phyloP scores from a whole-genome alignment of 2,329 filamentous ascomycete species.

The Trichoderma afroharzianum region DNA sequence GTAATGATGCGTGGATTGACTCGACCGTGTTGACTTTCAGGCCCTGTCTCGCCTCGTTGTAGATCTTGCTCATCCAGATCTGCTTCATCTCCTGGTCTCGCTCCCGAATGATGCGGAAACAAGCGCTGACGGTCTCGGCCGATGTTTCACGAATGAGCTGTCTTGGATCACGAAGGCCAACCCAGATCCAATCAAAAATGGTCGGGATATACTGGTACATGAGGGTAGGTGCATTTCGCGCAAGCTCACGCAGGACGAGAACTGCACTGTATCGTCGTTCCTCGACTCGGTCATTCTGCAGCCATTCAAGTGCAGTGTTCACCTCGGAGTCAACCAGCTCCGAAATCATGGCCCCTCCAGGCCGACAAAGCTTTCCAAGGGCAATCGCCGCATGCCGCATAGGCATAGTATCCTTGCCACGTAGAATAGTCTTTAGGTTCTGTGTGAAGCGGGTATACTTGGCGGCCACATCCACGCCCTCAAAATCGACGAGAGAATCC shows the following conservation, averaged over 20 bases:
- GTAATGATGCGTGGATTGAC: slow-evolving; percentile 85
- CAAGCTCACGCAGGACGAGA: slow-evolving; percentile 83
- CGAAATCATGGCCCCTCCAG: slow-evolving; percentile 88
- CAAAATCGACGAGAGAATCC: slow-evolving; percentile 91
- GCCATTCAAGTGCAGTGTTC: slow-evolving; percentile 92
- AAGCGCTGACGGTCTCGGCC: slow-evolving; percentile 88
- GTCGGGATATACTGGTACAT: slow-evolving; percentile 95
- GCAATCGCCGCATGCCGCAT: slow-evolving; percentile 89
- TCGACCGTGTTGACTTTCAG: slow-evolving; percentile 80
- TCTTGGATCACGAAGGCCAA: slow-evolving; percentile 83
- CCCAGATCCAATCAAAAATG: slow-evolving; percentile 95
- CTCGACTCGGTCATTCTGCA: slow-evolving; percentile 92
- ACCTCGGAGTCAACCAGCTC: slow-evolving; percentile 96
- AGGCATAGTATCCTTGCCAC: slow-evolving; percentile 85
- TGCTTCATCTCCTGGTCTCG: slow-evolving; percentile 85
- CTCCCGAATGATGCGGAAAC: slow-evolving; percentile 92
- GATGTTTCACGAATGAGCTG: slow-evolving; percentile 89
- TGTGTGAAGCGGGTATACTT: slow-evolving; percentile 95
- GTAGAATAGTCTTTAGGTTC: slow-evolving; percentile 80
- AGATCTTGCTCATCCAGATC: slow-evolving; percentile 86
- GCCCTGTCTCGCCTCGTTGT: slow-evolving; percentile 76
- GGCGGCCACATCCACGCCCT: slow-evolving; percentile 85
- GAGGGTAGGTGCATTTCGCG: slow-evolving; percentile 87
- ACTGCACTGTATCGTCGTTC: slow-evolving; percentile 91
- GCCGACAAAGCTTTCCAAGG: slow-evolving; percentile 83